phyloP scores from a whole-genome alignment of 2,329 filamentous ascomycete genomes.

The Colletotrichum spinosum region DNA sequence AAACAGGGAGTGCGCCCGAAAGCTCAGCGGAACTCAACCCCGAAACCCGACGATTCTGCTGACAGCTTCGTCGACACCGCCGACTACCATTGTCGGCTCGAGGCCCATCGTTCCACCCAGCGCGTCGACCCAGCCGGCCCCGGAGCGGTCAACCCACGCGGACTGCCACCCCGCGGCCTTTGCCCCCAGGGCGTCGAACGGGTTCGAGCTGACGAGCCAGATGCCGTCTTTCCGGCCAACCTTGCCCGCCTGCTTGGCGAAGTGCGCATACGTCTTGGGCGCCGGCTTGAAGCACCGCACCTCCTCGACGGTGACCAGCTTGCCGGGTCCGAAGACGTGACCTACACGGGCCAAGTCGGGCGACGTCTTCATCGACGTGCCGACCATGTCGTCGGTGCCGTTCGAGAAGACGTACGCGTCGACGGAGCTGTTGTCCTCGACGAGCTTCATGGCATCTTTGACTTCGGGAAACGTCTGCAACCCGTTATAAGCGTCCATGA shows the following conservation, averaged over 20 bases:
- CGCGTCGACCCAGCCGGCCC: conserved; percentile 73
- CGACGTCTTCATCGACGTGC: conserved; percentile 68
- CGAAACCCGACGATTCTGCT: conserved; percentile 44
- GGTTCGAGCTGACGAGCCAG: conserved; percentile 79
- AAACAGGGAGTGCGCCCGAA: too few species aligned
- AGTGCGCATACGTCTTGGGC: conserved; percentile 69
- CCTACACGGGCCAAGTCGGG: conserved; percentile 63
- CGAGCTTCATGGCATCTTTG: conserved; percentile 58
- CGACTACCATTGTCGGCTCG: conserved; percentile 65
- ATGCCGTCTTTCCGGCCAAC: conserved; percentile 59
- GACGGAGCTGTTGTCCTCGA: conserved; percentile 55
- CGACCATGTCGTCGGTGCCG: conserved; percentile 73
- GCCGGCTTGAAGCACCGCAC: conserved; percentile 74
- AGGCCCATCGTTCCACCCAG: conserved; percentile 59
- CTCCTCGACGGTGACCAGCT: conserved; percentile 71
- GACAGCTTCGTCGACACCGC: conserved; percentile 69
- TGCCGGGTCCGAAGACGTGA: conserved; percentile 53
- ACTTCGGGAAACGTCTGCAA: conserved; percentile 76
- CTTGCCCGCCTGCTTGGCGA: conserved; percentile 64
- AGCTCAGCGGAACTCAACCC: background rate
- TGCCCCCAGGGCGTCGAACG: conserved; percentile 79
- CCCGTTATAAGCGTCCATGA: conserved; percentile 74
- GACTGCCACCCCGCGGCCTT: conserved; percentile 70
- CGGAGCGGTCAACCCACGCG: conserved; percentile 74
- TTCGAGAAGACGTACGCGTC: conserved; percentile 77